These are phyloP conservation scores for Letharia columbiana DNA, from an alignment of 495 filamentous ascomycete species.

Conservation along the genomic window DNA sequence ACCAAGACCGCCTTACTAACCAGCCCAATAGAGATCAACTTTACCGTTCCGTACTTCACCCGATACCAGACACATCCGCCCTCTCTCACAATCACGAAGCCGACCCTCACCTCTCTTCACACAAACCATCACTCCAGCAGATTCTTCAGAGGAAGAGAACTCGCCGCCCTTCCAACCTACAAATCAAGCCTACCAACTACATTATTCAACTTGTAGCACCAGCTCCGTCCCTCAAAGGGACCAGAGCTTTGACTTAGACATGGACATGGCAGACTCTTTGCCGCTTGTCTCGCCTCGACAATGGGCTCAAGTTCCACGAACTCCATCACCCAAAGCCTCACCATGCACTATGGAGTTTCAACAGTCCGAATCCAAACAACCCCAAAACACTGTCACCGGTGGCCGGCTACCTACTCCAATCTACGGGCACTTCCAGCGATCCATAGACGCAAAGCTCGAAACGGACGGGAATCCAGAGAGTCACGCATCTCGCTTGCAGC, in stretches of 20 bases:
- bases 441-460: slow-evolving; percentile 26
- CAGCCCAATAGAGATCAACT: slow-evolving; percentile 26
- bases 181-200: neutral
- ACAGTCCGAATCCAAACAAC: slow-evolving; percentile 14
- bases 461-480: slow-evolving; percentile 22
- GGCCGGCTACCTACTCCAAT: slow-evolving; percentile 36
- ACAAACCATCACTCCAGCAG: slow-evolving; percentile 34
- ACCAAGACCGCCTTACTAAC: slow-evolving; percentile 1
- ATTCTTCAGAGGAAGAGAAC: slow-evolving; percentile 38
- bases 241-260: slow-evolving; percentile 41
- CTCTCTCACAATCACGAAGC: slow-evolving; percentile 21
- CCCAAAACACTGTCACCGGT: slow-evolving; percentile 24
- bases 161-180: slow-evolving; percentile 15
- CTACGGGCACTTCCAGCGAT: slow-evolving; percentile 32
- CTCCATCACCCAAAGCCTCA: slow-evolving; percentile 24
- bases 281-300: slow-evolving; percentile 29
- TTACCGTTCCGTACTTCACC: slow-evolving; percentile 34
- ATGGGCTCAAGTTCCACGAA: slow-evolving; percentile 26
- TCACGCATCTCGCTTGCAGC: slow-evolving; percentile 17
- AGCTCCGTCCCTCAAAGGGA: slow-evolving; percentile 15
- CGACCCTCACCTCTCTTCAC: slow-evolving; percentile 23
- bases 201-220: neutral
- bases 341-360: slow-evolving; percentile 30
- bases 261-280: slow-evolving; percentile 41
- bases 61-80: slow-evolving; percentile 19